phyloP scores from a whole-genome alignment of 306 rosid species.

The Prinsepia uniflora region DNA sequence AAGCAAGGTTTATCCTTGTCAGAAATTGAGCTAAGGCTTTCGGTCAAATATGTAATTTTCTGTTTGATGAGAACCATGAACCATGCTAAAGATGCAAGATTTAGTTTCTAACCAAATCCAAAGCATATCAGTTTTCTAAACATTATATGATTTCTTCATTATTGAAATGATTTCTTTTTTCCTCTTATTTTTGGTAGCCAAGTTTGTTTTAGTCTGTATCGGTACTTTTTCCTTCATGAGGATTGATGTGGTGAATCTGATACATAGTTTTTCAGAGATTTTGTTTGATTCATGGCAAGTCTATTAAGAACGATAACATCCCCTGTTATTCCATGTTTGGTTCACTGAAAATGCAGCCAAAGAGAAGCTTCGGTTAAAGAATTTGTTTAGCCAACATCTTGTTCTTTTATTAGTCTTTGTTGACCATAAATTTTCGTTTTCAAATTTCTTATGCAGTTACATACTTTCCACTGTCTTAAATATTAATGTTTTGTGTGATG shows the following conservation, averaged over 20 bases:
- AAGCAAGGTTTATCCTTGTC: background rate
- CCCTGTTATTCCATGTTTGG: too few relatives aligned
- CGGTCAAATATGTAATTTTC: background rate
- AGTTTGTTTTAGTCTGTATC: too few relatives aligned
- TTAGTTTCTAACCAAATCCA: background rate
- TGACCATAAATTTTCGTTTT: background rate
- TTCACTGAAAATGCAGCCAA: too few relatives aligned
- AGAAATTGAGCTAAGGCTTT: constrained; percentile 9
- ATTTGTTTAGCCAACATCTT: background rate
- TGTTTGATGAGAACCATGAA: constrained; percentile 1
- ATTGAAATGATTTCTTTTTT: too few relatives aligned
- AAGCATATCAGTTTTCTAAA: background rate
- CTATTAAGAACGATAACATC: too few relatives aligned
- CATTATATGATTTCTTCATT: background rate
- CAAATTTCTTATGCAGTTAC: background rate
- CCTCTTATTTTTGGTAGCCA: too few relatives aligned
- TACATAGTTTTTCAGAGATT: too few relatives aligned
- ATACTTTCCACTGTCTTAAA: background rate
- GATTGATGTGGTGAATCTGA: too few relatives aligned
- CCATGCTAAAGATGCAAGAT: background rate
- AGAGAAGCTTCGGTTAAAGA: too few relatives aligned
- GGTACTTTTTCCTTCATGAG: too few relatives aligned
- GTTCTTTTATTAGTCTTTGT: background rate
- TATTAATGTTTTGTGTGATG: constrained; percentile 5
- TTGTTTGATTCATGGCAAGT: too few relatives aligned